Base-by-base conservation (phyloP, 441 rosid species). In the Gossypium davidsonii region DNA sequence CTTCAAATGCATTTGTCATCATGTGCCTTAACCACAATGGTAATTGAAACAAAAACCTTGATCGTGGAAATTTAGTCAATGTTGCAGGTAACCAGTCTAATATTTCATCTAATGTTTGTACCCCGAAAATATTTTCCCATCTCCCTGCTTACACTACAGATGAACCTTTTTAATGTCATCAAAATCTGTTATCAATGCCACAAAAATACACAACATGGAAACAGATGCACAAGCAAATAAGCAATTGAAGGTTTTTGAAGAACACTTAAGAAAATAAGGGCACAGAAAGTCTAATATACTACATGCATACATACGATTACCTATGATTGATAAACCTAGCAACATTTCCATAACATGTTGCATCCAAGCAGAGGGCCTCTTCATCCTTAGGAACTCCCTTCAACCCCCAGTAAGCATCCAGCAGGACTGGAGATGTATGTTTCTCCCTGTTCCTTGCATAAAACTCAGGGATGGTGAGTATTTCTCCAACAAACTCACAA, bases 271-370 rank as follows among this genome's bases (percentile, higher is more conserved):
- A 31, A 3, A 69, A 17, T 3, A 31, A 34, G 15, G 31, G 63
- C 34, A 70, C 31, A 26, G 26, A 28, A 44, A 34, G 12, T 61
- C 34, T 46, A 61, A 26, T 51, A 7, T 6, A 49, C 28, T 31
- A 72, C 4, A 49, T n/a, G 58, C 37, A 59, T 44, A 67, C 34
- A 39, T 56, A 67, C 28, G 26, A 65, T 53, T 81, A 93, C 99
- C 99, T 86, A 78, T 95, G 99, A 78, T 91, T 95, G 64, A 95
- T 90, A 77, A 92, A 95, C 84, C 96, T 89, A 52, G 97, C 93
- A 77, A 88, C 84, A 78, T 95, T 95, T 74, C 98, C 98, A 80
- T 80, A 89, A 28, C 20, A 71, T 11, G 87, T 77, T 6, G 95
- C 84, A 44, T 95, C 98, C 83, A 95, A 78, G 79, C 95, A 93